A percentile compares a stretch with the other conserved stretches of the same genome.
Evolutionary conservation across 129 eudicot genomes (phyloP).

Genomic region (Daucus carota): DH1_v3.0 NC_030385.2:30052501-30053000

Average conservation of each 20-base stretch:
- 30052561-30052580: background rate
- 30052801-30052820: slow-evolving; percentile 32
- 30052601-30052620: background rate
- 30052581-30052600: background rate
- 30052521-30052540: background rate
- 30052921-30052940: slow-evolving; percentile 38
- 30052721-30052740: slow-evolving; percentile 25
- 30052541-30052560: background rate
- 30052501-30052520: background rate
- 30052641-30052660: slow-evolving; percentile 25
- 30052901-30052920: slow-evolving; percentile 36
- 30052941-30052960: slow-evolving; percentile 16
- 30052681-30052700: slow-evolving; percentile 34
- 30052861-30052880: slow-evolving; percentile 29
- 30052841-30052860: slow-evolving; percentile 15
- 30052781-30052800: slow-evolving; percentile 26
- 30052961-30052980: slow-evolving; percentile 46
- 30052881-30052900: slow-evolving; percentile 30
- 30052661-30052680: slow-evolving; percentile 49
- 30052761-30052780: slow-evolving; percentile 1
- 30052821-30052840: slow-evolving; percentile 25
- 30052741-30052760: background rate
- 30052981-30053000: slow-evolving; percentile 26
- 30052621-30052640: too few species aligned
- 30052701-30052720: slow-evolving; percentile 17